Percentiles rank a stretch among this genome's conserved stretches.
phyloP scores from a whole-genome alignment of 306 rosid genomes.

The Cajanus cajan region DNA sequence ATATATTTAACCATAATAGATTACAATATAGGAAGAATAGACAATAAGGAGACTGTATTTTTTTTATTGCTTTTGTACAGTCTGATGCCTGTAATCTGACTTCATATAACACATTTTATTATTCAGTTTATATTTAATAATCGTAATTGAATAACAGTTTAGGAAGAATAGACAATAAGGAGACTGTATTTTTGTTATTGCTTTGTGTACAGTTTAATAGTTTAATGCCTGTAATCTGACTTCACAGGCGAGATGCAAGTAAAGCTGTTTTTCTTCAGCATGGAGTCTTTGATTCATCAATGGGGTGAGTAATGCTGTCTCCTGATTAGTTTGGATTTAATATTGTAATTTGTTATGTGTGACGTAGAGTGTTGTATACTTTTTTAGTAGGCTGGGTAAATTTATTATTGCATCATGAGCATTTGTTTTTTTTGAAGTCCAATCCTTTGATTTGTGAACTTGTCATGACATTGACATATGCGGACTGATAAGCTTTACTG shows the following conservation, averaged over 20 bases:
- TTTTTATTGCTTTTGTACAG: background rate
- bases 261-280: constrained; percentile 91
- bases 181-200: background rate
- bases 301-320: constrained; percentile 73
- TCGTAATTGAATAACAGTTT: background rate
- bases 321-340: background rate
- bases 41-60: background rate
- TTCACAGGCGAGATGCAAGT: constrained; percentile 76
- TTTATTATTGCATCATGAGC: background rate
- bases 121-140: constrained; percentile 4
- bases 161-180: background rate
- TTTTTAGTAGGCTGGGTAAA: background rate
- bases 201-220: constrained; percentile 16
- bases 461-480: background rate
- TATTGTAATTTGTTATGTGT: background rate
- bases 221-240: constrained; percentile 32
- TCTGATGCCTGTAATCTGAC: constrained; percentile 37
- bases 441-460: background rate
- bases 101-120: constrained; percentile 30
- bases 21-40: background rate
- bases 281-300: constrained; percentile 84
- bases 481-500: background rate
- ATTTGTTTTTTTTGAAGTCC: background rate
- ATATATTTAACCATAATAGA: background rate
- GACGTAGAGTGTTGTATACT: background rate